Evolutionary conservation across 1,284 basidiomycete species (phyloP).

Genomic region (Coniophora puteana): DNA sequence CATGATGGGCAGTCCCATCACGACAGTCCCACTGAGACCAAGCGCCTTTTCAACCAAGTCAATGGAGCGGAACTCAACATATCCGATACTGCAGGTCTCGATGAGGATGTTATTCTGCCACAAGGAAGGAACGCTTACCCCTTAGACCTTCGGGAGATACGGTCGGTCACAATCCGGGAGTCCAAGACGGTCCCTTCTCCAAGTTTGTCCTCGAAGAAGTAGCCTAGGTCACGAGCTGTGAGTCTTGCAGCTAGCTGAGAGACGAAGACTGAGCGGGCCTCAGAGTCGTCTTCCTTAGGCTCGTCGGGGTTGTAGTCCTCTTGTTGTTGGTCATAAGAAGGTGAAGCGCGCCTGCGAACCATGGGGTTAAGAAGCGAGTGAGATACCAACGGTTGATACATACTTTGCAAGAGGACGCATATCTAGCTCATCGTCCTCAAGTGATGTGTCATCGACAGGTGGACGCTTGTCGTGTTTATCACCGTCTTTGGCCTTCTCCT

Average conservation of each 20-base stretch:
- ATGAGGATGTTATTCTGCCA: slow-evolving; percentile 15
- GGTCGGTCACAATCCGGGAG: slow-evolving; percentile 92
- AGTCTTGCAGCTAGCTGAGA: slow-evolving; percentile 95
- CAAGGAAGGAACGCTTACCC: slow-evolving; percentile 57
- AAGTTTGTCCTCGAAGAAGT: slow-evolving; percentile 98
- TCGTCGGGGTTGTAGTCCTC: slow-evolving; percentile 72
- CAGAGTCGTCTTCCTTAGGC: slow-evolving; percentile 84
- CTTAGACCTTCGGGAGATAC: slow-evolving; percentile 90
- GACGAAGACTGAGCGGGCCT: slow-evolving; percentile 97
- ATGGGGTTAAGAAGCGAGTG: slow-evolving; percentile 10
- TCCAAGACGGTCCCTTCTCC: slow-evolving; percentile 92
- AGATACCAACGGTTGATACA: slow-evolving; percentile 20
- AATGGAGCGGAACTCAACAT: slow-evolving; percentile 91
- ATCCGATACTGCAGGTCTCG: slow-evolving; percentile 67
- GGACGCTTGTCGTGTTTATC: slow-evolving; percentile 26
- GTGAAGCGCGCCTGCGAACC: slow-evolving; percentile 58
- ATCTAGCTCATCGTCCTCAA: slow-evolving; percentile 30
- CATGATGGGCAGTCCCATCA: slow-evolving; percentile 97
- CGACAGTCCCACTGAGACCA: slow-evolving; percentile 85
- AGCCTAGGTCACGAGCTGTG: slow-evolving; percentile 92
- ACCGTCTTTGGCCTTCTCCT: no score
- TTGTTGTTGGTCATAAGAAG: slow-evolving; percentile 63
- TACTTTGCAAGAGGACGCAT: slow-evolving; percentile 33
- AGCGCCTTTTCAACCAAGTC: slow-evolving; percentile 92
- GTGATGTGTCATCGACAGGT: slow-evolving; percentile 25